Base-by-base conservation (phyloP, 2,329 filamentous ascomycete genomes). In the Ophiocordyceps unilateralis region DNA sequence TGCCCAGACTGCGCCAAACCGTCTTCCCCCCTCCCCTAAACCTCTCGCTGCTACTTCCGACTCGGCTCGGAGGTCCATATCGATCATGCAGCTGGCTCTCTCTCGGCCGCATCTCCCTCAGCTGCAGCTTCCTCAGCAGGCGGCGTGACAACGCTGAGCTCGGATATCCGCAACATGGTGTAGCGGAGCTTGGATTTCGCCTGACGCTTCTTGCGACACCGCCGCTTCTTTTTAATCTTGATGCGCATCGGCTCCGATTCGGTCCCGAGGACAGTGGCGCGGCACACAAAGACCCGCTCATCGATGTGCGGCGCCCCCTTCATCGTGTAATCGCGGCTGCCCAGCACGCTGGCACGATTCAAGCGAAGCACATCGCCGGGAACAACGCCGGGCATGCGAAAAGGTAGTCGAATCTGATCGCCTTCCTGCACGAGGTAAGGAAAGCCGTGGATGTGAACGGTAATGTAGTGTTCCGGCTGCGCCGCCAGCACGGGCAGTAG, bases 151-250 rank as follows among this genome's bases (percentile, higher is more conserved):
- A 93, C 70, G 57, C 74, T 80, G 48, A 96, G 58, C 63, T 96
- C 84, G 57, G 82, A 81, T 49, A 98, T 82, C 56, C 79, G 73
- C 62, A 98, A 57, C 20, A 94, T 75, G 3, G 91, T 98, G 62
- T 83, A 94, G 55, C 76, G 72, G 58, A 93, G 85, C 73, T 98
- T 95, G 69, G 86, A 95, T 66, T 72, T 81, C 10, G 91, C 81
- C 46, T 73, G 76, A 68, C 78, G 85, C 41, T 75, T 72, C 57
- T 81, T 72, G 56, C 84, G 68, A 60, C 81, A 81, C 55, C 76
- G 83, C 68, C 78, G 66, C 74, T 87, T 88, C 53, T 74, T 89
- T 74, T 89, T 89, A 64, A 83, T 69, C 66, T 84, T 84, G 52
- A 78, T 66, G 45, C 83, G 69, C 65, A 89, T 60, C 28, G 84